These are phyloP conservation scores for Lasiodiplodia theobromae DNA, from an alignment of 2,329 filamentous ascomycete genomes.

Conservation along the genomic window DNA sequence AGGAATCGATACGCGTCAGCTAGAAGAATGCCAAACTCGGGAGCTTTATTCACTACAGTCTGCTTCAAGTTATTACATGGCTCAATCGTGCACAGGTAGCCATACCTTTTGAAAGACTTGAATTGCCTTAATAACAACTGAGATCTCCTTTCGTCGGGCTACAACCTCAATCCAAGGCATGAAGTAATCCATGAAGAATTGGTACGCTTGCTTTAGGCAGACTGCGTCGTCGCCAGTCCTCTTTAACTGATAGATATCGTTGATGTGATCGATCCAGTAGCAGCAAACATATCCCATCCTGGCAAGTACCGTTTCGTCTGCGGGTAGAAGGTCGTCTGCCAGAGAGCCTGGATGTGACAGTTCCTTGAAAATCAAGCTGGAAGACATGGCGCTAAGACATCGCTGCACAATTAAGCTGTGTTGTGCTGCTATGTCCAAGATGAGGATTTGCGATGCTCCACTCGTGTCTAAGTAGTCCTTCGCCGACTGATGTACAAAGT, in stretches of 20 bases:
- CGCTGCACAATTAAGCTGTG: not conserved
- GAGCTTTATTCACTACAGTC: not conserved
- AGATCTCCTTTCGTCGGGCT: not conserved
- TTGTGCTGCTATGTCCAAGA: not conserved
- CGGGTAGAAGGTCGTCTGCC: not conserved
- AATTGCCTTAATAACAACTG: not conserved
- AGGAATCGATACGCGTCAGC: not conserved
- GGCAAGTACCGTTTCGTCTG: not conserved
- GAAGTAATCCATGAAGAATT: not conserved
- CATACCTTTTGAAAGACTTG: not conserved
- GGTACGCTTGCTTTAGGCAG: not conserved
- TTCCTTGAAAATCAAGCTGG: not conserved
- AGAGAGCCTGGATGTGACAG: not conserved
- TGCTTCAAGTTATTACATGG: not conserved
- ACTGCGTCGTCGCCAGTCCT: not conserved
- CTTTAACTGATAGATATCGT: not conserved
- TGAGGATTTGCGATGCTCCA: not conserved
- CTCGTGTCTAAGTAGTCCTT: conserved; percentile 49
- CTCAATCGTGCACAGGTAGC: not conserved
- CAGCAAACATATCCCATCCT: not conserved
- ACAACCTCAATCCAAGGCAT: not conserved
- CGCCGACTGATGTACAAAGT: conserved; percentile 54
- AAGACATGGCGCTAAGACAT: not conserved
- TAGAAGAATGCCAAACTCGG: not conserved
- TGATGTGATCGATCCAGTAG: not conserved